These are phyloP conservation scores for Lentinula detonsa DNA, from an alignment of 768 basidiomycete species.

Conservation along the genomic window DNA sequence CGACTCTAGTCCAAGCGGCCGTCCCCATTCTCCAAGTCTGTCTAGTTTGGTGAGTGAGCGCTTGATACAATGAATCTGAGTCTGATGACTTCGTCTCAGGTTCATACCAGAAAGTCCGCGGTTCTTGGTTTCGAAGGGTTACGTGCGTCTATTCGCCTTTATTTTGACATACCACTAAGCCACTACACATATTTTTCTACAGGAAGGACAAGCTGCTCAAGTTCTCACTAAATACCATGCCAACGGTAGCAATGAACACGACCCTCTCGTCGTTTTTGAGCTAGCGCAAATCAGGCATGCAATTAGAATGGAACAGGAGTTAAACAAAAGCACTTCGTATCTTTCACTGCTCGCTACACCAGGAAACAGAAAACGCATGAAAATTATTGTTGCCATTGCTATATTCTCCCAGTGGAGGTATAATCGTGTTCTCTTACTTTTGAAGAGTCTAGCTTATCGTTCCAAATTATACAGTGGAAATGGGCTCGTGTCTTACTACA, in stretches of 20 bases:
- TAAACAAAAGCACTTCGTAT: slow-evolving; percentile 41
- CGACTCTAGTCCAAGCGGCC: slow-evolving; percentile 55
- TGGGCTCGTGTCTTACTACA: slow-evolving; percentile 69
- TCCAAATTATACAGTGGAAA: slow-evolving; percentile 40
- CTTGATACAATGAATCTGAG: background rate
- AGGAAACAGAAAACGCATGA: slow-evolving; percentile 66
- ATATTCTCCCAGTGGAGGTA: slow-evolving; percentile 75
- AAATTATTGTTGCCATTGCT: slow-evolving; percentile 59
- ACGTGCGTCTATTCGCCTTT: slow-evolving; percentile 25
- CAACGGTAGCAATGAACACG: slow-evolving; percentile 48
- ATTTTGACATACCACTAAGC: background rate
- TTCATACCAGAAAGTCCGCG: slow-evolving; percentile 67
- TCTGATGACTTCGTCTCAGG: slow-evolving; percentile 23
- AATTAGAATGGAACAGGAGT: slow-evolving; percentile 55
- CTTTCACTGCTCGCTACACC: slow-evolving; percentile 49
- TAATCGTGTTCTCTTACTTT: slow-evolving; percentile 6
- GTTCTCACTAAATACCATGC: slow-evolving; percentile 74
- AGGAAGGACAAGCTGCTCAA: slow-evolving; percentile 53
- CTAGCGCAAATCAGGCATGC: slow-evolving; percentile 70
- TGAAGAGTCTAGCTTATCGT: background rate
- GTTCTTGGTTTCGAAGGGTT: slow-evolving; percentile 57
- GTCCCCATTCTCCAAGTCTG: slow-evolving; percentile 50
- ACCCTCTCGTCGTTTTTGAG: slow-evolving; percentile 51
- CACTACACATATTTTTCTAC: background rate
- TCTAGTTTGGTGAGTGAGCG: slow-evolving; percentile 40